These are phyloP conservation scores for Clonostachys solani DNA, from an alignment of 2,329 filamentous ascomycete species.

Conservation along the genomic window DNA sequence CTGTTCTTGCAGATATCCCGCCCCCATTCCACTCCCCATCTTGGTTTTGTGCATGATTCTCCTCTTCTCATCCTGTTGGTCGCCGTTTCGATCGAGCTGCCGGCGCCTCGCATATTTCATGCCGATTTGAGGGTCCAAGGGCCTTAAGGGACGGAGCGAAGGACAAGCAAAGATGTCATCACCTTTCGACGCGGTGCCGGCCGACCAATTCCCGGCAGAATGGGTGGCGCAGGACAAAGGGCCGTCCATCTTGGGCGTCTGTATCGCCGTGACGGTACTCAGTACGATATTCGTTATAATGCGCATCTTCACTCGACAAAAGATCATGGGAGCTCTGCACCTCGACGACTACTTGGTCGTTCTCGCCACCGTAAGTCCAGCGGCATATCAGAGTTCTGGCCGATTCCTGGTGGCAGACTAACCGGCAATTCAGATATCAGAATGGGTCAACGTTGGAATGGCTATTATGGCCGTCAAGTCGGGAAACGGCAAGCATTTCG, in stretches of 20 bases:
- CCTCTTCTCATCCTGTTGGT: too few relatives aligned
- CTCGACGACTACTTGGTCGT: slow-evolving; percentile 9
- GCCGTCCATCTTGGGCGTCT: slow-evolving; percentile 7
- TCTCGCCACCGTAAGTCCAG: not conserved
- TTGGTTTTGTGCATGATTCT: too few relatives aligned
- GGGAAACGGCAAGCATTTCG: slow-evolving; percentile 13
- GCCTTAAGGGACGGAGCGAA: too few relatives aligned
- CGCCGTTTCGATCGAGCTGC: too few relatives aligned
- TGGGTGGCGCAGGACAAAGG: slow-evolving; percentile 7
- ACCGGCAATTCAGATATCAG: slow-evolving; percentile 2
- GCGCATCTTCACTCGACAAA: slow-evolving; percentile 6
- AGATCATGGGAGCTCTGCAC: slow-evolving; percentile 5
- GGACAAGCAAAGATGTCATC: too few relatives aligned
- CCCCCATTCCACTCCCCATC: too few relatives aligned
- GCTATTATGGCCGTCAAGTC: slow-evolving; percentile 9
- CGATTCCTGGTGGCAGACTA: slow-evolving; percentile 1
- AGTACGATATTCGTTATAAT: slow-evolving; percentile 7
- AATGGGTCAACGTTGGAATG: slow-evolving; percentile 6
- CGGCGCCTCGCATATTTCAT: too few relatives aligned
- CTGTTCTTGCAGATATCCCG: too few relatives aligned
- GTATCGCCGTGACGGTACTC: slow-evolving; percentile 8
- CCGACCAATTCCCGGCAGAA: not conserved
- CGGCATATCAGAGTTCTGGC: not conserved
- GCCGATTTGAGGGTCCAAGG: too few relatives aligned
- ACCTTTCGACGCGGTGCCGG: too few relatives aligned